Conservation (phyloP, 495 filamentous ascomycete genomes). For the Penicillium lagena region DNA sequence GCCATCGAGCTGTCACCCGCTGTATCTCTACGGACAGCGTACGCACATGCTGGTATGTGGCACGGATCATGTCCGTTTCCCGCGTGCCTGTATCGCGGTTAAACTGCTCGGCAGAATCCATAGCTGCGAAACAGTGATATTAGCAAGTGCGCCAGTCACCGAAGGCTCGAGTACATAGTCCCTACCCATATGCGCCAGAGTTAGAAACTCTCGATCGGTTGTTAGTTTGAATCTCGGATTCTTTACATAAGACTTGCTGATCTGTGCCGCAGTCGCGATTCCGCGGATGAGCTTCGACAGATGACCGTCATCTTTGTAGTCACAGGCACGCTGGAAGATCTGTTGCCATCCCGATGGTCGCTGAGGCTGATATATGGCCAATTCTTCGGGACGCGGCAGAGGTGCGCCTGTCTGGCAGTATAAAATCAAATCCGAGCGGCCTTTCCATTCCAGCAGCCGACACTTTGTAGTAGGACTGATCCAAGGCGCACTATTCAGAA, state of each 20-base stretch:
- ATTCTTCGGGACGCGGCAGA: slow-evolving; percentile 6
- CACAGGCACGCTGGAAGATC: slow-evolving; percentile 19
- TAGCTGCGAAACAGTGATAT: slow-evolving; percentile 1
- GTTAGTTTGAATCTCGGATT: slow-evolving; percentile 15
- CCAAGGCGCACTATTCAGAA: slow-evolving; percentile 20
- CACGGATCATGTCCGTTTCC: slow-evolving; percentile 8
- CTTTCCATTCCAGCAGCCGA: slow-evolving; percentile 30
- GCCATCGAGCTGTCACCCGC: slow-evolving; percentile 13
- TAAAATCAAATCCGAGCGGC: slow-evolving; percentile 25
- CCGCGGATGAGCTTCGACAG: slow-evolving; percentile 31
- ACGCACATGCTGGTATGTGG: slow-evolving; percentile 5
- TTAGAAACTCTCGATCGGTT: slow-evolving; percentile 22
- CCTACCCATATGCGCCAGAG: slow-evolving; percentile 25
- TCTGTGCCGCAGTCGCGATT: slow-evolving; percentile 22
- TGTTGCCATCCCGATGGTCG: slow-evolving; percentile 20
- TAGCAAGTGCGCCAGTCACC: background rate
- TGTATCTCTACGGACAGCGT: slow-evolving; percentile 11
- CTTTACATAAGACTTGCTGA: slow-evolving; percentile 5
- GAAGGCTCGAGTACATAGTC: no score
- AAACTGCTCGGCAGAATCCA: slow-evolving; percentile 14
- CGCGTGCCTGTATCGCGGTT: slow-evolving; percentile 3
- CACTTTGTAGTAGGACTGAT: slow-evolving; percentile 18
- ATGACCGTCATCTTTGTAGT: slow-evolving; percentile 33
- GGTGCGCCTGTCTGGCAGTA: slow-evolving; percentile 24
- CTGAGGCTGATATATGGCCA: slow-evolving; percentile 9